Base-by-base conservation (phyloP, 352 stramenopile species). In the Globisporangium paddicum region DNA sequence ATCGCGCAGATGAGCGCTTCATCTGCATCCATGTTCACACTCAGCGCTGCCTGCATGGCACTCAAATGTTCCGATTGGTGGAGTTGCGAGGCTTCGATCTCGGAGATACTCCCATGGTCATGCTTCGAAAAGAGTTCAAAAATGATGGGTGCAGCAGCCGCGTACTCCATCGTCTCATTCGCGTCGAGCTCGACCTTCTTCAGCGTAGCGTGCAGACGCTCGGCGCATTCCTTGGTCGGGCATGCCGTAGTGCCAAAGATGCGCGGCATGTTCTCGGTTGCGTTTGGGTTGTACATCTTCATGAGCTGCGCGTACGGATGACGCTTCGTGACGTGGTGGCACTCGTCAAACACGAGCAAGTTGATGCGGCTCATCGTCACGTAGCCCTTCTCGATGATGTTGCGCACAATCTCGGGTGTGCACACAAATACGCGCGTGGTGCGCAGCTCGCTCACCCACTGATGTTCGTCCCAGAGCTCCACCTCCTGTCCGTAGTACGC, bases 271-370 rank as follows among this genome's bases (percentile, higher is more conserved):
- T 30, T 40, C 2, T 38, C 38, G 5, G 44, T 16, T 13, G 69
- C 59, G 18, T 64, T 51, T n/a, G 73, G 46, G 35, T 87, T 71
- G 64, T 93, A 96, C 62, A 94, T 75, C 47, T 89, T 90, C 40
- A 95, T 89, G 18, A 96, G 69, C 41, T 94, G 86, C 28, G 86
- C 86, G 68, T 96, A 96, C 60, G 87, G 86, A 35, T 96, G 88
- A 48, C 87, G 87, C 68, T 95, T 95, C 25, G 72, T 86, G 40
- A 91, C 86, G 69, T 95, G 82, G 65, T 97, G 89, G 66, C 89
- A 97, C 69, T 97, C 89, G 65, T 97, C 89, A 58, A 97, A 92
- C 28, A 97, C 78, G 19, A 97, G 71, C 59, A 97, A 42, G 62
- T 93, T 93, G 66, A 94, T 89, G 49, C 68, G 69, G 19, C 73